Evolutionary conservation across 495 filamentous ascomycete genomes (phyloP).

Genomic region (Sabuloglossum arenarium): DNA sequence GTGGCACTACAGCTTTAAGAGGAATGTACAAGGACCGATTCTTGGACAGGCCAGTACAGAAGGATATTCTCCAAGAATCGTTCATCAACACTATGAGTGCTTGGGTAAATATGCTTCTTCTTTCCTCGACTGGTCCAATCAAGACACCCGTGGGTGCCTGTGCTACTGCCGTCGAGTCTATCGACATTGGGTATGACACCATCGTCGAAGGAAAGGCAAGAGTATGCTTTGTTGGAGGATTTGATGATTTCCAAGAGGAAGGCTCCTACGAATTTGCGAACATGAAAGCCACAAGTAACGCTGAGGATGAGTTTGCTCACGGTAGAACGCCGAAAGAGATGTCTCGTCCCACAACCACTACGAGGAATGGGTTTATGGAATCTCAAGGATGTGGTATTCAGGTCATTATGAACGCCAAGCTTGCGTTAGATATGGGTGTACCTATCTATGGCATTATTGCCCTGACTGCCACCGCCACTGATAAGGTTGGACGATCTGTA

Average conservation of each 20-base stretch:
- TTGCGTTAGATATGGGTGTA: constrained; percentile 95
- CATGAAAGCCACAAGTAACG: constrained; percentile 98
- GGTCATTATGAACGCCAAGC: constrained; percentile 90
- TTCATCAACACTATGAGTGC: constrained; percentile 99
- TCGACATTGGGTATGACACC: constrained; percentile 94
- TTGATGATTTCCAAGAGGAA: constrained; percentile 98
- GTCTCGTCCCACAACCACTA: constrained; percentile 93
- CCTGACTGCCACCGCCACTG: constrained; percentile 88
- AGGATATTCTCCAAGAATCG: constrained; percentile 96
- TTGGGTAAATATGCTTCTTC: constrained; percentile 96
- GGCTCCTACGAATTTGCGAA: constrained; percentile 99
- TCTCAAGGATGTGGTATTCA: constrained; percentile 97
- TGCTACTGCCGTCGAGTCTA: constrained; percentile 88
- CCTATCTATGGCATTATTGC: constrained; percentile 92
- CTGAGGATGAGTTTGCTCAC: constrained; percentile 85
- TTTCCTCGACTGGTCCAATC: constrained; percentile 94
- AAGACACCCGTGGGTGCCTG: constrained; percentile 97
- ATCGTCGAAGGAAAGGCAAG: constrained; percentile 95
- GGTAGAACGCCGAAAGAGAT: constrained; percentile 92
- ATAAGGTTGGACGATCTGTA: constrained; percentile 96
- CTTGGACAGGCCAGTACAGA: constrained; percentile 94
- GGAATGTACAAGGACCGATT: constrained; percentile 98
- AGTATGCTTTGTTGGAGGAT: constrained; percentile 92
- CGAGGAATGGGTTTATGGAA: constrained; percentile 97
- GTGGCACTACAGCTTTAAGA: constrained; percentile 74